Evolutionary conservation across 257 asterid species (phyloP).

Genomic region (Primulina eburnea): DNA sequence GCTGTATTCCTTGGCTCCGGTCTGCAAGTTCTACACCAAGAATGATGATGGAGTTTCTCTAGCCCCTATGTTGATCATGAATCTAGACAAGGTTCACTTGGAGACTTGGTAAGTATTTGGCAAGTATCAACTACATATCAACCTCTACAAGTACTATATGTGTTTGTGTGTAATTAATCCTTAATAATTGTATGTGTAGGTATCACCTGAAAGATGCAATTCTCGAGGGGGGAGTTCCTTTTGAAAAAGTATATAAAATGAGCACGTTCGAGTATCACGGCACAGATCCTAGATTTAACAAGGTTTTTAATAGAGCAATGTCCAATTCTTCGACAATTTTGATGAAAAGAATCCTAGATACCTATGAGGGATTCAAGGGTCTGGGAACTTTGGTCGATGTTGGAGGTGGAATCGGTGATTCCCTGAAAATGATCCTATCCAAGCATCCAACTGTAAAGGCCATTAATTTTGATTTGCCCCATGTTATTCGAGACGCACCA

Average conservation of each 20-base stretch:
- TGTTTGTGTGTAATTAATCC: too few relatives aligned
- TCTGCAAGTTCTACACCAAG: too few relatives aligned
- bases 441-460: too few relatives aligned
- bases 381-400: conserved; percentile 74
- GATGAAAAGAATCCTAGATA: conserved; percentile 70
- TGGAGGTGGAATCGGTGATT: conserved; percentile 71
- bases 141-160: too few relatives aligned
- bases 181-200: conserved; percentile 32
- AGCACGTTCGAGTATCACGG: conserved; percentile 76
- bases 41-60: too few relatives aligned
- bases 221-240: conserved; percentile 86
- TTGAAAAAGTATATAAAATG: conserved; percentile 84
- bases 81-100: conserved; percentile 80
- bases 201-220: conserved; percentile 80
- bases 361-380: conserved; percentile 63
- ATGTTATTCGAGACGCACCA: too few relatives aligned
- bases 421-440: too few relatives aligned
- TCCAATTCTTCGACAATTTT: conserved; percentile 12
- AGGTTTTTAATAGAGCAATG: too few relatives aligned
- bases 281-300: conserved; percentile 37
- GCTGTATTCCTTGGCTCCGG: too few relatives aligned
- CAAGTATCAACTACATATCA: conserved; percentile 6
- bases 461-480: too few relatives aligned
- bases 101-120: conserved; percentile 86
- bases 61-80: conserved; percentile 40